phyloP scores from a whole-genome alignment of 345 rosid species.

The Pugionium cornutum region DNA sequence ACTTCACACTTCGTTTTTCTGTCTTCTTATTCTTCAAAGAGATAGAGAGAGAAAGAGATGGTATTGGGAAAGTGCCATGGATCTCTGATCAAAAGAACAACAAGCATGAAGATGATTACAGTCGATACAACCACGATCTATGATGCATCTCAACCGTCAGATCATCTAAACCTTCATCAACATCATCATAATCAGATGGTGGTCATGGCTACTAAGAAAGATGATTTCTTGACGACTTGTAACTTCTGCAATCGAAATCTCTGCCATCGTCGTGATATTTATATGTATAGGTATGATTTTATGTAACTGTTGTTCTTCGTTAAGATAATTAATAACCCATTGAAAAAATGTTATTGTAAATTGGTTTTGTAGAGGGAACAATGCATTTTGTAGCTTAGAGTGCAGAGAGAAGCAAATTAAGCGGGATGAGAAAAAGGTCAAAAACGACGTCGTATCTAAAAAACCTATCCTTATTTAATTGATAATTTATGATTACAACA shows the following conservation, averaged over 20 bases:
- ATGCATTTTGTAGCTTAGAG: slow-evolving; percentile 88
- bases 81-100: slow-evolving; percentile 63
- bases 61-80: slow-evolving; percentile 67
- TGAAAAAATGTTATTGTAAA: too few relatives aligned
- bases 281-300: slow-evolving; percentile 69
- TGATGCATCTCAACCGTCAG: slow-evolving; percentile 41
- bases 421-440: slow-evolving; percentile 61
- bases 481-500: slow-evolving; percentile 1
- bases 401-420: slow-evolving; percentile 79
- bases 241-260: slow-evolving; percentile 34
- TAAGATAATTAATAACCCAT: too few relatives aligned
- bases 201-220: slow-evolving; percentile 11
- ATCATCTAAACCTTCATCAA: slow-evolving; percentile 27
- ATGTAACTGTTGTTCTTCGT: too few relatives aligned
- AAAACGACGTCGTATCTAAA: slow-evolving; percentile 22
- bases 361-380: slow-evolving; percentile 59
- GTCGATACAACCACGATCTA: slow-evolving; percentile 37
- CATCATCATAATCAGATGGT: slow-evolving; percentile 27
- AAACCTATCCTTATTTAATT: slow-evolving; percentile 16
- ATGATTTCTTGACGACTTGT: slow-evolving; percentile 39
- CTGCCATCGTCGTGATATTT: slow-evolving; percentile 57
- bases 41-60: slow-evolving; percentile 41
- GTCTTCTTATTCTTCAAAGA: background rate
- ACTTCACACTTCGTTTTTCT: slow-evolving; percentile 21
- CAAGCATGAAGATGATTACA: slow-evolving; percentile 68